Percentiles rank a stretch among this genome's conserved stretches.
These are phyloP conservation scores for Plectosphaerella cucumerina DNA, from an alignment of 2,329 filamentous ascomycete genomes.

Conservation along the genomic window DNA sequence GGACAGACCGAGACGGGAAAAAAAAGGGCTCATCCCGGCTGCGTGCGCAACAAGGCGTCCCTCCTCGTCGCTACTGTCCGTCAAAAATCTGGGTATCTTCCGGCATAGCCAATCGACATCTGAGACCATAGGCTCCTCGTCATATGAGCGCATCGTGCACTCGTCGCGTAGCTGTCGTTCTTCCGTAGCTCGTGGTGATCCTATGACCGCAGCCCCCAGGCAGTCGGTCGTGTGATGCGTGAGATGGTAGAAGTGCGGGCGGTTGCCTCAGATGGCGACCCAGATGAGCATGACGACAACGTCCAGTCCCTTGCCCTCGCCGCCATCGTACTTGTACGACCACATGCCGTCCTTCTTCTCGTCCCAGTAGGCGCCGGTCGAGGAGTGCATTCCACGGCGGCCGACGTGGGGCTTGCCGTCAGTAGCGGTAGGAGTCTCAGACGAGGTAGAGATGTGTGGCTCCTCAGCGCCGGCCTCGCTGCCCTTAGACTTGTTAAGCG, in stretches of 20 bases:
- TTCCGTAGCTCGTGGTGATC: too few relatives aligned
- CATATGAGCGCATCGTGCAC: too few relatives aligned
- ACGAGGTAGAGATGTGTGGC: slow-evolving; percentile 52
- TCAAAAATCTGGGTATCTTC: background rate
- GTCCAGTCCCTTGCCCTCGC: slow-evolving; percentile 63
- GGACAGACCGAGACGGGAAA: too few relatives aligned
- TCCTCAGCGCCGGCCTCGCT: slow-evolving; percentile 43
- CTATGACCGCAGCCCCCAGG: too few relatives aligned
- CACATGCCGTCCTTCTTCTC: slow-evolving; percentile 88
- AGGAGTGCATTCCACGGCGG: slow-evolving; percentile 84
- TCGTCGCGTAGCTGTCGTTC: too few relatives aligned
- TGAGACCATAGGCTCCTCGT: too few relatives aligned
- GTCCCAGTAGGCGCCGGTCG: slow-evolving; percentile 84
- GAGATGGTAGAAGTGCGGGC: background rate
- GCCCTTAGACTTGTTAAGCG: slow-evolving; percentile 57
- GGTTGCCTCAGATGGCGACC: slow-evolving; percentile 57
- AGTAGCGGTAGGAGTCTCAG: slow-evolving; percentile 48
- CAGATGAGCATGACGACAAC: slow-evolving; percentile 73
- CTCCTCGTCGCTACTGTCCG: too few relatives aligned
- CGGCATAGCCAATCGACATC: background rate
- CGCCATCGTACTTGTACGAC: slow-evolving; percentile 79
- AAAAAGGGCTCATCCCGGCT: too few relatives aligned
- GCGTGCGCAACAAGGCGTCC: too few relatives aligned
- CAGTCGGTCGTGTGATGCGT: background rate
- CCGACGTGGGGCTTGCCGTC: slow-evolving; percentile 70